Base-by-base conservation (phyloP, 106 monocot genomes). In the Posidonia australis region DNA sequence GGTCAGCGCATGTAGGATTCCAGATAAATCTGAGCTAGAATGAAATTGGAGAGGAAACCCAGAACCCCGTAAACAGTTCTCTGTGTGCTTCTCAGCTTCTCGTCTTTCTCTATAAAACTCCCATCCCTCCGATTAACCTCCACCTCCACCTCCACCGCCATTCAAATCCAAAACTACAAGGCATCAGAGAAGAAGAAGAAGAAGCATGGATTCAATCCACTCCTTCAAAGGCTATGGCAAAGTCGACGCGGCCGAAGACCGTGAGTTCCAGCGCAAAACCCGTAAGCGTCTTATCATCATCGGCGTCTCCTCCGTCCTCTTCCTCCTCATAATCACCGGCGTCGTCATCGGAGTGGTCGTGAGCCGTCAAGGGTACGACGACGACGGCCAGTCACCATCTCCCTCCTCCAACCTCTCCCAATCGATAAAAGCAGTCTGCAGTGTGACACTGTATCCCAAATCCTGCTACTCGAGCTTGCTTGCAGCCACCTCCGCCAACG, bases 371-470 rank as follows among this genome's bases (percentile, higher is more conserved):
- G 27, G 27, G 3, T 11, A 12, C 16, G 29, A 12, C 28, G 29
- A 5, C 22, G 53, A 48, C 30, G 17, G 21, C 1, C 3, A 16
- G 6, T 7, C 64, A 22, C 63, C 78, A 0, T 77, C 12, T 0
- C 47, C n/a, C 60, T 73, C 14, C 23, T 14, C 65, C 4, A 11
- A 18, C 41, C 10, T 16, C 66, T 67, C 66, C 64, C 19, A 52
- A 3, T 82, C 79, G 11, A 77, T 89, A 46, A 84, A 77, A 66
- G 74, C 79, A 0, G 30, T 89, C n/a, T 89, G 89, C 77, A 72
- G 54, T 58, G 65, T 86, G 18, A 82, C 89, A 10, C 57, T 54
- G 25, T 76, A 85, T 70, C 82, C 82, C 11, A 51, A 54, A 42
- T 76, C 77, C 14, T 90, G 90, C 72, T 76, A 62, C 78, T 75